Base-by-base conservation (phyloP, 495 filamentous ascomycete genomes). In the Talaromyces trachyspermus region DNA sequence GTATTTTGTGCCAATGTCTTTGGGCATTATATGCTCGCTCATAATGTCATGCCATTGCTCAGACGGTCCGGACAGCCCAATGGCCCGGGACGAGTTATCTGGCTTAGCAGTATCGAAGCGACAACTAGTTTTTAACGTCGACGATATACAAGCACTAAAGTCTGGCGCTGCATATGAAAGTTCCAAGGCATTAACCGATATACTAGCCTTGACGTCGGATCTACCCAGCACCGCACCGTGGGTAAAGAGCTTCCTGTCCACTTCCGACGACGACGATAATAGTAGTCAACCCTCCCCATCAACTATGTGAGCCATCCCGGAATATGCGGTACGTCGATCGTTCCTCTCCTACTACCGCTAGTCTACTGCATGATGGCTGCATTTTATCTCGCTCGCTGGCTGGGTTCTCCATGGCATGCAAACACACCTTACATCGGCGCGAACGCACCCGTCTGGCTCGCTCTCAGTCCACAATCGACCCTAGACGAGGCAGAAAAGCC, bases 1-100 rank as follows among this genome's bases (percentile, higher is more conserved):
- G 77, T 96, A 5, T 98, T 96, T 63, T 85, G 82, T 61, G 81
- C 89, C 43, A 97, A 97, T 58, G 77, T 95, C 23, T 95, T 98
- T 58, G 92, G 94, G 0, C 92, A 97, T 65, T 97, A 98, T 61
- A 68, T 96, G 52, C 83, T 98, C 15, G 77, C 77, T 14, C 90
- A 95, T 60, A 82, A 83, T 48, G 72, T 95, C 2, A 68, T 81
- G 44, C 82, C 87, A 0, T 71, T 95, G 7, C 72, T 97, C 36
- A 77, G 63, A 45, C 56, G 68, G 12, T 68, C 75, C 7, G 68
- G 66, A 1, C 58, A 68, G 0, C 56, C 58, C 10, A 57, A 62
- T 25, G 62, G 65, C 29, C 72, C 40, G 4, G 79, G 80, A 5
- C 80, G 88, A 18, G 72, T 97, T 39, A 78, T 98, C 46, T 96